Conservation (phyloP, 2,329 filamentous ascomycete species). For the Neopestalotiopsis rosae region DNA sequence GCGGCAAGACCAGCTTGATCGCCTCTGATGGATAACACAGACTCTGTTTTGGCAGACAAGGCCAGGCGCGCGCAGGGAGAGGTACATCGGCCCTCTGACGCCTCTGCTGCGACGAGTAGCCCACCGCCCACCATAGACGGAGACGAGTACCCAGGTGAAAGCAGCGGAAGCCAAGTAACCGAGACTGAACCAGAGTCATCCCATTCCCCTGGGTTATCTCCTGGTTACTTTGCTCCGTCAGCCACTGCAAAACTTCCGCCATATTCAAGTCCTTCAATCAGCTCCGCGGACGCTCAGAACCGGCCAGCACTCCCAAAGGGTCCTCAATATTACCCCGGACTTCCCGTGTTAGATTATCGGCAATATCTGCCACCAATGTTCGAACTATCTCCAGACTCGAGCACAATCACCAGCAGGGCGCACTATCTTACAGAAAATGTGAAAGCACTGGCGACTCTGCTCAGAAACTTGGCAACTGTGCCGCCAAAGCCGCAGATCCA, state of each 20-base stretch:
- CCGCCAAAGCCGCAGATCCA: slow-evolving; percentile 61
- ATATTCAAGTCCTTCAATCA: slow-evolving; percentile 34
- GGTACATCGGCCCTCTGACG: slow-evolving; percentile 14
- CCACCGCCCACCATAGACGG: neutral
- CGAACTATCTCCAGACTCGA: slow-evolving; percentile 54
- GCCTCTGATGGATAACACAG: slow-evolving; percentile 8
- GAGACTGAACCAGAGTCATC: neutral
- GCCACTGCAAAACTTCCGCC: slow-evolving; percentile 27
- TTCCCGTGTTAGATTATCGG: slow-evolving; percentile 56
- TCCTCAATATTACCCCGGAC: slow-evolving; percentile 48
- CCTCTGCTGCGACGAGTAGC: slow-evolving; percentile 1
- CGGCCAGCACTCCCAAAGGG: slow-evolving; percentile 26
- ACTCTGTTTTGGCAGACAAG: slow-evolving; percentile 16
- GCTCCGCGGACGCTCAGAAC: slow-evolving; percentile 22
- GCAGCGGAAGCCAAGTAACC: neutral
- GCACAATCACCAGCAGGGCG: slow-evolving; percentile 51
- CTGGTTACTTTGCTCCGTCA: neutral
- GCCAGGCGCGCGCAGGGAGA: neutral
- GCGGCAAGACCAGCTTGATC: neutral
- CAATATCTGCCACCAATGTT: slow-evolving; percentile 59
- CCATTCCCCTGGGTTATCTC: neutral
- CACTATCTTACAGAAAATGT: slow-evolving; percentile 54
- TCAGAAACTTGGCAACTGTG: slow-evolving; percentile 54
- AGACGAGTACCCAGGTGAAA: neutral
- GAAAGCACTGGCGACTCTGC: slow-evolving; percentile 49